Conservation (phyloP, 805 yeast genomes). For the Metschnikowia cerradonensis region DNA sequence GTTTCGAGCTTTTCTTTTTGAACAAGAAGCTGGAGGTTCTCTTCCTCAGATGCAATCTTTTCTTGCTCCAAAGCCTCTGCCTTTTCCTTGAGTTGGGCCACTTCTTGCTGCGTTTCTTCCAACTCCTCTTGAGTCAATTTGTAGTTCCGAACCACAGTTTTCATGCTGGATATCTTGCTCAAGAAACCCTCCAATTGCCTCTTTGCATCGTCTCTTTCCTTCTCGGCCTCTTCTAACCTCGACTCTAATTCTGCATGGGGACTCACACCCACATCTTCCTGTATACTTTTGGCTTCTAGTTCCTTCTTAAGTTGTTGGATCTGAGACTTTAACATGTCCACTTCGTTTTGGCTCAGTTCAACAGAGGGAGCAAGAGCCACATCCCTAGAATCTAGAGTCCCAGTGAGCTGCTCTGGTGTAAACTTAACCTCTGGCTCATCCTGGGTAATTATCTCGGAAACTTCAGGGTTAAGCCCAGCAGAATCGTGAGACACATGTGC, state of each 20-base stretch:
- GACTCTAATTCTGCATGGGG: background rate
- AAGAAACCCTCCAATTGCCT: slow-evolving; percentile 58
- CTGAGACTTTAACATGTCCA: background rate
- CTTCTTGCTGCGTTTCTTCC: slow-evolving; percentile 29
- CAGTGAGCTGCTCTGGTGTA: no score
- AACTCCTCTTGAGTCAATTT: slow-evolving; percentile 64
- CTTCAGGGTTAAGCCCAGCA: background rate
- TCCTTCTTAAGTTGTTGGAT: slow-evolving; percentile 3
- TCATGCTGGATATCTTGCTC: slow-evolving; percentile 68
- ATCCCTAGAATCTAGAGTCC: background rate
- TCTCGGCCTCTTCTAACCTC: slow-evolving; percentile 13
- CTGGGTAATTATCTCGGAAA: background rate
- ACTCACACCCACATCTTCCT: background rate
- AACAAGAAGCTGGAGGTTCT: slow-evolving; percentile 1
- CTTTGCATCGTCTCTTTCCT: slow-evolving; percentile 55
- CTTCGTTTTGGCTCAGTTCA: background rate
- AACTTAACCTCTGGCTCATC: background rate
- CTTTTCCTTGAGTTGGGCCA: slow-evolving; percentile 7
- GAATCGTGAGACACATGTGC: no score
- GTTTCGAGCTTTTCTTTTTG: slow-evolving; percentile 44
- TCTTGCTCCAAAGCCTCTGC: slow-evolving; percentile 35
- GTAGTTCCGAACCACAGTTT: slow-evolving; percentile 66
- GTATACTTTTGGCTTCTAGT: slow-evolving; percentile 2
- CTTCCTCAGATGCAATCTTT: slow-evolving; percentile 1
- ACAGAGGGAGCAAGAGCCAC: background rate